These are phyloP conservation scores for Arabidopsis hybrid DNA, from an alignment of 441 rosid genomes.

Conservation along the genomic window DNA sequence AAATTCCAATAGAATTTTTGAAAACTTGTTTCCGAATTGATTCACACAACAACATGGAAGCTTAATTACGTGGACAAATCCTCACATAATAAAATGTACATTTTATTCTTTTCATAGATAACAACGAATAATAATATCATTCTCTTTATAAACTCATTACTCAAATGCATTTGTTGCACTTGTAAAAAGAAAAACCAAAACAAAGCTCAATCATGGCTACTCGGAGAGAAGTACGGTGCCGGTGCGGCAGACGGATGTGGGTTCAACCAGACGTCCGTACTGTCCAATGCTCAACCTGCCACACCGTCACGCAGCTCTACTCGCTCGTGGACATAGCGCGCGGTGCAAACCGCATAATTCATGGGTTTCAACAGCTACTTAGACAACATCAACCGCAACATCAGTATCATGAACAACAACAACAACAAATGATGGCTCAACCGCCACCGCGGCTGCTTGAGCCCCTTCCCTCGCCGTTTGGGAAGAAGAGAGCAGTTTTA, in stretches of 20 bases:
- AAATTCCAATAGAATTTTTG: slow-evolving; percentile 13
- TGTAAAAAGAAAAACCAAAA: background rate
- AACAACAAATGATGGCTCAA: slow-evolving; percentile 29
- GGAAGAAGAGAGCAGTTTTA: slow-evolving; percentile 75
- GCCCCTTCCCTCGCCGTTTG: slow-evolving; percentile 53
- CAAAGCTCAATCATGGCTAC: slow-evolving; percentile 45
- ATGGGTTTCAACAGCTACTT: slow-evolving; percentile 44
- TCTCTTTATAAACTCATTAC: slow-evolving; percentile 26
- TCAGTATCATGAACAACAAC: slow-evolving; percentile 22
- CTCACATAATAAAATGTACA: background rate
- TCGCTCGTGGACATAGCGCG: slow-evolving; percentile 34
- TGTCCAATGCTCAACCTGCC: slow-evolving; percentile 60
- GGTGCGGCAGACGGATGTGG: slow-evolving; percentile 57
- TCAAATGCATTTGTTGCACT: background rate
- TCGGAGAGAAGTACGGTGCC: slow-evolving; percentile 56
- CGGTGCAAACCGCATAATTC: slow-evolving; percentile 39
- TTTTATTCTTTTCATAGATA: background rate
- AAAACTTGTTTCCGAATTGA: slow-evolving; percentile 31
- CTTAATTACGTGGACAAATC: slow-evolving; percentile 13
- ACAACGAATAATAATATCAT: slow-evolving; percentile 31
- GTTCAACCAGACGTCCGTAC: slow-evolving; percentile 54
- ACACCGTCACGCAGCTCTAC: slow-evolving; percentile 49
- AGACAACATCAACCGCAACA: slow-evolving; percentile 25
- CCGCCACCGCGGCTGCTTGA: slow-evolving; percentile 28
- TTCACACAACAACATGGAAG: slow-evolving; percentile 28